A percentile compares a stretch with the other conserved stretches of the same genome.
Evolutionary conservation across 73 alveolate species (phyloP).

Genomic region (Paramecium sexaurelia): DNA sequence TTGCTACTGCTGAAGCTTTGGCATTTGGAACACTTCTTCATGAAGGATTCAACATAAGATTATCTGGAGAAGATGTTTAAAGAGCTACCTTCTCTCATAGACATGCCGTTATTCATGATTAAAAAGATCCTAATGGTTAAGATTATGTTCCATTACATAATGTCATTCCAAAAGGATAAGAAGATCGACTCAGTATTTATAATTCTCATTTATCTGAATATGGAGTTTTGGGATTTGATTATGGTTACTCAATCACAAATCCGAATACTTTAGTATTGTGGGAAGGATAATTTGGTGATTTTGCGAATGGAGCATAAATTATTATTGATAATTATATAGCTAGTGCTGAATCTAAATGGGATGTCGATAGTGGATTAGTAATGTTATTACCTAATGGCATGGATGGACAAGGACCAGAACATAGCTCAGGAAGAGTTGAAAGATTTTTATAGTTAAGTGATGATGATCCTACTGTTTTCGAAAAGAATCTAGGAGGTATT

Average conservation of each 20-base stretch:
- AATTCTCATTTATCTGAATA: constrained; percentile 80
- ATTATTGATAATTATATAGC: constrained; percentile 86
- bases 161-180: constrained; percentile 20
- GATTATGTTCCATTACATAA: constrained; percentile 71
- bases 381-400: constrained; percentile 87
- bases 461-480: constrained; percentile 58
- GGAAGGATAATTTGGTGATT: constrained; percentile 98
- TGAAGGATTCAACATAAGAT: constrained; percentile 83
- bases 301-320: constrained; percentile 94
- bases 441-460: constrained; percentile 77
- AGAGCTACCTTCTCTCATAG: constrained; percentile 88
- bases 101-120: constrained; percentile 76
- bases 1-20: constrained; percentile 90
- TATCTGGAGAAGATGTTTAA: constrained; percentile 82
- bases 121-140: constrained; percentile 57
- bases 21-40: constrained; percentile 83
- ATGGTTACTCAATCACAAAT: constrained; percentile 88
- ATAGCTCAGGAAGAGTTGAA: constrained; percentile 87
- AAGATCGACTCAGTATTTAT: constrained; percentile 6
- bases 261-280: constrained; percentile 85
- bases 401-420: constrained; percentile 95
- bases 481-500: not conserved
- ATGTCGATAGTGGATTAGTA: constrained; percentile 82
- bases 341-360: constrained; percentile 93
- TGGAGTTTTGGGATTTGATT: constrained; percentile 93